Evolutionary conservation across 2,329 filamentous ascomycete species (phyloP), one percentile per base, ranked within the genome.

Genomic region (Colletotrichum tabaci): DNA sequence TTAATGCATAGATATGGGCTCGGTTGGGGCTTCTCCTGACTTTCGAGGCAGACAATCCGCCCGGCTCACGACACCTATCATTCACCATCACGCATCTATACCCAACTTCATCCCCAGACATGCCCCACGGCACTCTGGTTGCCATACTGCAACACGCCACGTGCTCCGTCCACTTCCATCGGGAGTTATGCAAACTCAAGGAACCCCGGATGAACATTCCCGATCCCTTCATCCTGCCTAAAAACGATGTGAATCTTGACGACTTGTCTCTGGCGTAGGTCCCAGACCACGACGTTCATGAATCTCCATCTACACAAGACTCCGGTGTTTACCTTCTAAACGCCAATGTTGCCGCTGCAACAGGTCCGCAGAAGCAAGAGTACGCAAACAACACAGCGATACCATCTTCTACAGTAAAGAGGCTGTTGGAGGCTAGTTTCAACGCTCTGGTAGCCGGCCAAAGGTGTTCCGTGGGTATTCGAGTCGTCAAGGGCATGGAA

Each of bases 71-170:
- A 13, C 10, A 49, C 13, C 58, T 81, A 9, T 67, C 73, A 1
- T 83, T 83, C 50, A 81, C 78, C 0, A 76, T 84, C 9, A 79
- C 83, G 60, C 82, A 84, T 62, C 77, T 80, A 3, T 77, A 80
- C 49, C 58, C 82, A 21, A 75, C 76, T 0, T 83, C 82, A 4
- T 73, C 77, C 18, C 62, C 82, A 30, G 38, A 77, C 7, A 74
- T 79, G 7, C 82, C 82, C 1, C 53, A 60, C 1, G 74, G 71
- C 1, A 77, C 80, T 1, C 52, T 61, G 4, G 76, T 73, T 7
- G 77, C 77, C 0, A 74, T 75, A 2, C 78, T 84, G 50, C 74
- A 72, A 56, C 61, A 64, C 55, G 46, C 66, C 30, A 67, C 60
- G 5, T 67, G 72, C 60, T 70, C 52, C 9, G n/a, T 67, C n/a